Evolutionary conservation across 139 green algal genomes (phyloP).

Genomic region (Ettlia oleoabundans): DNA sequence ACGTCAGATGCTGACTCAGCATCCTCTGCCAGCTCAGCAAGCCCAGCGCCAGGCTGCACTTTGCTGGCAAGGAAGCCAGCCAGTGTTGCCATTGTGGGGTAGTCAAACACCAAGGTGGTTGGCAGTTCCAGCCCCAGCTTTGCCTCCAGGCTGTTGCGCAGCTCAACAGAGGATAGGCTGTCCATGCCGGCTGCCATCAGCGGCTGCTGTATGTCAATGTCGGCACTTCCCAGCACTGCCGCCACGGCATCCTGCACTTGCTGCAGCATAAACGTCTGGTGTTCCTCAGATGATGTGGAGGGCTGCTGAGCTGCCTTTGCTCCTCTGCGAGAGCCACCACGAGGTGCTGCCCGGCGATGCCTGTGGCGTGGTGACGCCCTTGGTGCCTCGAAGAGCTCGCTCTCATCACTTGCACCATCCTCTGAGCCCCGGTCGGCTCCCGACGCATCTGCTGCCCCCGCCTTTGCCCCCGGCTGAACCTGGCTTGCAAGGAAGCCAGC

Average conservation of each 20-base stretch:
- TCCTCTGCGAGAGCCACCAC: not conserved
- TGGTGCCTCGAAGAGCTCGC: not conserved
- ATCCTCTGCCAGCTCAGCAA: not conserved
- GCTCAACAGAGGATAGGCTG: constrained; percentile 81
- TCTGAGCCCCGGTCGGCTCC: too few species aligned
- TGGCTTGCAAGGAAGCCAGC: constrained; percentile 31
- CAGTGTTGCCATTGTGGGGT: constrained; percentile 56
- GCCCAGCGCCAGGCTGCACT: constrained; percentile 46
- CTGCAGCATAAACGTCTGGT: constrained; percentile 14
- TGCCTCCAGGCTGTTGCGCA: constrained; percentile 75
- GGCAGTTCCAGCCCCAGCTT: constrained; percentile 59
- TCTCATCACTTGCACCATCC: not conserved
- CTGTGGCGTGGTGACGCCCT: not conserved
- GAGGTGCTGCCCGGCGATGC: not conserved
- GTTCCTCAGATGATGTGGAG: not conserved
- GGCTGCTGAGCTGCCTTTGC: not conserved
- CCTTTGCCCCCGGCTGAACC: not conserved
- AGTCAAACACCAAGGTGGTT: constrained; percentile 75
- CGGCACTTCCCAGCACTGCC: constrained; percentile 20
- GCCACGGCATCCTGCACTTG: constrained; percentile 28
- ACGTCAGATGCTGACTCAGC: not conserved
- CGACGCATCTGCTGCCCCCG: too few species aligned
- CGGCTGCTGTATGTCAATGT: constrained; percentile 48
- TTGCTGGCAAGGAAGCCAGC: constrained; percentile 43
- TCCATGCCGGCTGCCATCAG: constrained; percentile 78